A percentile compares a stretch with the other conserved stretches of the same genome.
Evolutionary conservation across 441 rosid genomes (phyloP).

Genomic region (Isatis lusitanica): DNA sequence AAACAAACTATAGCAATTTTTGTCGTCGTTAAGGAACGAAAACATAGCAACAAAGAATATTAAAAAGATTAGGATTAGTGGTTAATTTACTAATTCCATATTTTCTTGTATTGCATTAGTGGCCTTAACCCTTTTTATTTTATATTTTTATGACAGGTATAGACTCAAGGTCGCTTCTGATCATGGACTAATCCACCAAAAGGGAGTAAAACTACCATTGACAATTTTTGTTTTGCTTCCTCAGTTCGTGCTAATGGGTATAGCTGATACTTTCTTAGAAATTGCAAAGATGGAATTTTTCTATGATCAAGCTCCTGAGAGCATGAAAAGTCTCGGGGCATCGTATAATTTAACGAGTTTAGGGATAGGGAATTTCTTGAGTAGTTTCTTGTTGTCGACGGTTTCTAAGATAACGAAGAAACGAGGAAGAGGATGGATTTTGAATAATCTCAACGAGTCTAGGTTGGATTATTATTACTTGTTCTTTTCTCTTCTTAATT

Average conservation of each 20-base stretch:
- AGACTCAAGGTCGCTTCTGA: slow-evolving; percentile 53
- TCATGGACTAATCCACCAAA: slow-evolving; percentile 42
- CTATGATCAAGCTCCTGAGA: slow-evolving; percentile 83
- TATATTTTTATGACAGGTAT: slow-evolving; percentile 28
- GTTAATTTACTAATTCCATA: not conserved
- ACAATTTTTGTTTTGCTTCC: slow-evolving; percentile 72
- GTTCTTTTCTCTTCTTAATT: slow-evolving; percentile 63
- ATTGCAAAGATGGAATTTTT: slow-evolving; percentile 78
- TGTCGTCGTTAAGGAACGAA: too few species aligned
- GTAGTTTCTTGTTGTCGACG: slow-evolving; percentile 68
- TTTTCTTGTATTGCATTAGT: not conserved
- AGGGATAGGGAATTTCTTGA: slow-evolving; percentile 74
- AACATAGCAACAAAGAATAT: too few species aligned
- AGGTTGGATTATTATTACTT: slow-evolving; percentile 81
- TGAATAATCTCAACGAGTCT: slow-evolving; percentile 79
- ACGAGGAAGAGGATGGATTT: slow-evolving; percentile 66
- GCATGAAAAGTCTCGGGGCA: slow-evolving; percentile 86
- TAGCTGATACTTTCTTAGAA: slow-evolving; percentile 72
- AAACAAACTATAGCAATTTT: too few species aligned
- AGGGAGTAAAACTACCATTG: slow-evolving; percentile 59
- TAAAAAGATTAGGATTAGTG: too few species aligned
- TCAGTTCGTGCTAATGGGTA: slow-evolving; percentile 64
- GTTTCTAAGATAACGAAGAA: slow-evolving; percentile 56
- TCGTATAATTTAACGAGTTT: slow-evolving; percentile 74
- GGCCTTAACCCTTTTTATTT: not conserved